Percentiles rank a stretch among this genome's conserved stretches.
Conservation (phyloP, 768 basidiomycete species). For the Tubosaeta sp. region DNA sequence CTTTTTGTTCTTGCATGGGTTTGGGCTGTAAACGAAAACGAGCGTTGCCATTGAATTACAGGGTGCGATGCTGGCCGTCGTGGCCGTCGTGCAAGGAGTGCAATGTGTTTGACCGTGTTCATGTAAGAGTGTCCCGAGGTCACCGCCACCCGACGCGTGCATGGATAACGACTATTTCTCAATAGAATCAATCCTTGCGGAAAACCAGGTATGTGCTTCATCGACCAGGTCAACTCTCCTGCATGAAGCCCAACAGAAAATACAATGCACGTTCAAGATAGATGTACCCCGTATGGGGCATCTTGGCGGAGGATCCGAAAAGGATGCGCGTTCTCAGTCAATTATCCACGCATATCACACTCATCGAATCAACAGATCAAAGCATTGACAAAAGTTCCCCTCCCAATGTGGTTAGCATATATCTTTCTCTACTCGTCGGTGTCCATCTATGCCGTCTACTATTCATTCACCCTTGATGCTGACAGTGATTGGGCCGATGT, state of each 20-base stretch:
- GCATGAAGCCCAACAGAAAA: constrained; percentile 51
- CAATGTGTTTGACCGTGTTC: constrained; percentile 19
- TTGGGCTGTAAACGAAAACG: constrained; percentile 28
- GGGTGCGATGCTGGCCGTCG: constrained; percentile 9
- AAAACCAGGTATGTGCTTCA: constrained; percentile 64
- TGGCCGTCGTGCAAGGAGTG: constrained; percentile 12
- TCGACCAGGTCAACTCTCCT: not conserved
- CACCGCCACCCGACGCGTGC: constrained; percentile 24
- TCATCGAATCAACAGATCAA: constrained; percentile 54
- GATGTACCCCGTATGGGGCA: constrained; percentile 85
- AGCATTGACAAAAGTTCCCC: constrained; percentile 66
- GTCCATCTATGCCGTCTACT: not conserved
- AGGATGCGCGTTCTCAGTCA: constrained; percentile 54
- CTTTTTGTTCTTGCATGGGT: constrained; percentile 26
- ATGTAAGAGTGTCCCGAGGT: constrained; percentile 9
- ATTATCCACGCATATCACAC: not conserved
- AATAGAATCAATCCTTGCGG: constrained; percentile 84
- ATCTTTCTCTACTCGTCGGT: constrained; percentile 75
- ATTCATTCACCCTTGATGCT: constrained; percentile 1
- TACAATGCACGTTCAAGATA: constrained; percentile 89
- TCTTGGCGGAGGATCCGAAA: constrained; percentile 79
- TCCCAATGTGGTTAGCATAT: constrained; percentile 91
- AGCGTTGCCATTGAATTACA: constrained; percentile 17
- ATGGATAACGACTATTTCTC: constrained; percentile 96
- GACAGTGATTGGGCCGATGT: constrained; percentile 86